Evolutionary conservation across 345 rosid genomes (phyloP).

Genomic region (Isatis tinctoria): DNA sequence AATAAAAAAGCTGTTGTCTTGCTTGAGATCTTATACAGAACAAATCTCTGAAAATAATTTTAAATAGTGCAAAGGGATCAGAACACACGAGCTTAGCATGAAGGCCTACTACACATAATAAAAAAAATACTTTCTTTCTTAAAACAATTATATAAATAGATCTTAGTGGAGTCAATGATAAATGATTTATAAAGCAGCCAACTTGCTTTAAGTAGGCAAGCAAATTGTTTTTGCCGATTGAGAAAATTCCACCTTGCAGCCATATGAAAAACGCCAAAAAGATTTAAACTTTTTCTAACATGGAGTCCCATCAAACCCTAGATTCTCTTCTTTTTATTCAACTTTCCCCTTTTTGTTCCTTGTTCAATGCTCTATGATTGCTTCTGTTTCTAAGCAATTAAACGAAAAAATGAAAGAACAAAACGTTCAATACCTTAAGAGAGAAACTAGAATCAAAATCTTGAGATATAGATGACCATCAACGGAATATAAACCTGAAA

Average conservation of each 20-base stretch:
- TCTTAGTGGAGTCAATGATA: slow-evolving; percentile 30
- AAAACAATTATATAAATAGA: not conserved
- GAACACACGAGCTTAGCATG: slow-evolving; percentile 34
- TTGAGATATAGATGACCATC: slow-evolving; percentile 62
- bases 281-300: slow-evolving; percentile 13
- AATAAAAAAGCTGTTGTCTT: slow-evolving; percentile 15
- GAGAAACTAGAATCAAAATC: not conserved
- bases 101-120: slow-evolving; percentile 6
- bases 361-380: not conserved
- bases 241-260: slow-evolving; percentile 30
- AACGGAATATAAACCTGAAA: slow-evolving; percentile 41
- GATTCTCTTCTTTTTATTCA: not conserved
- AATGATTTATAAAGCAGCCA: slow-evolving; percentile 15
- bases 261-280: slow-evolving; percentile 21
- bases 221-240: slow-evolving; percentile 13
- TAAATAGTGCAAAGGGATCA: slow-evolving; percentile 25
- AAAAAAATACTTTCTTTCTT: not conserved
- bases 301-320: slow-evolving; percentile 13
- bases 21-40: slow-evolving; percentile 17
- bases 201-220: slow-evolving; percentile 27
- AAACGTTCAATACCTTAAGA: not conserved
- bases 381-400: not conserved
- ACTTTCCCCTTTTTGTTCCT: not conserved
- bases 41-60: slow-evolving; percentile 16
- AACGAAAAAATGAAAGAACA: not conserved